A percentile compares a stretch with the other conserved stretches of the same genome.
Evolutionary conservation across 2,329 filamentous ascomycete species (phyloP).

Genomic region (Lachnellula hyalina): DNA sequence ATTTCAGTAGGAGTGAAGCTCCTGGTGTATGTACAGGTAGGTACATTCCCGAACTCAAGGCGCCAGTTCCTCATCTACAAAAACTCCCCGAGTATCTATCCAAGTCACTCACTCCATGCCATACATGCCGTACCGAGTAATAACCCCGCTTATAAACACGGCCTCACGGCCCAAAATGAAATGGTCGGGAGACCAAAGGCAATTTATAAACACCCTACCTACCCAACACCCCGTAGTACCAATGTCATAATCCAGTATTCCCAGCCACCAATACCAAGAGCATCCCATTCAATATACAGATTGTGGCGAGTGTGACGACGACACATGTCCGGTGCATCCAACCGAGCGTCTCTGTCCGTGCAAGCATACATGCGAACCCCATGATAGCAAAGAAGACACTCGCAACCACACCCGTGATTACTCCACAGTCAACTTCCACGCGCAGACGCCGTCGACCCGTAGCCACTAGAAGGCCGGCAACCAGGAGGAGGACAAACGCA

Average conservation of each 20-base stretch:
- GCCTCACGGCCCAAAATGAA: too few relatives aligned
- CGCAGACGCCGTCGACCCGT: constrained; percentile 64
- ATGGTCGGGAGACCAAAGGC: background rate
- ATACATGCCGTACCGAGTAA: background rate
- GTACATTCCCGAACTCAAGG: background rate
- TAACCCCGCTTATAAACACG: too few relatives aligned
- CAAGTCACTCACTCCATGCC: background rate
- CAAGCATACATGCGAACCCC: constrained; percentile 54
- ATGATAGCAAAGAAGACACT: constrained; percentile 60
- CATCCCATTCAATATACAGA: constrained; percentile 46
- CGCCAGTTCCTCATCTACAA: background rate
- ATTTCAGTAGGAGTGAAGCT: background rate
- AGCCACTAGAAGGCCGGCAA: constrained; percentile 59
- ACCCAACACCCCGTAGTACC: background rate
- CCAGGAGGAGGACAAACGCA: constrained; percentile 57
- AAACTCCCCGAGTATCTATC: background rate
- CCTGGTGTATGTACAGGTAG: background rate
- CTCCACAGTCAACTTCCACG: constrained; percentile 68
- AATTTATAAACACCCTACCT: background rate
- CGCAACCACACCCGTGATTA: constrained; percentile 62
- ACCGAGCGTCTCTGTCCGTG: constrained; percentile 42
- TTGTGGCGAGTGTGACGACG: constrained; percentile 38
- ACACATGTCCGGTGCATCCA: constrained; percentile 41
- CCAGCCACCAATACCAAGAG: constrained; percentile 47
- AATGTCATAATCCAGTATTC: constrained; percentile 22